Conservation (phyloP, 2,329 filamentous ascomycete species). For the Trichoderma afroharzianum region DNA sequence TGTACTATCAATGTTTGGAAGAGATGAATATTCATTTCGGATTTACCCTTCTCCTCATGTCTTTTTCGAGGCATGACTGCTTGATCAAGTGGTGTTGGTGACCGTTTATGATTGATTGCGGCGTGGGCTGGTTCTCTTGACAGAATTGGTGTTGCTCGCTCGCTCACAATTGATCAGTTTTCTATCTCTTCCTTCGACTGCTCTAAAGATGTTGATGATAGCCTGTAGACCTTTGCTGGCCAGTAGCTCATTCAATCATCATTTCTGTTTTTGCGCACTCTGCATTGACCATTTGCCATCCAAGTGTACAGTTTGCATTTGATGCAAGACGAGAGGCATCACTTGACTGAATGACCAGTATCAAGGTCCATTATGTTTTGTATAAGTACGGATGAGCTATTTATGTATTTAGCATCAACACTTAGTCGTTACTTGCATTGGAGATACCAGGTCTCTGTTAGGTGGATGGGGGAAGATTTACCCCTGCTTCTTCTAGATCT, state of each 20-base stretch:
- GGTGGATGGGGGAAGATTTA: fast-evolving
- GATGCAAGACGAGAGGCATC: background rate
- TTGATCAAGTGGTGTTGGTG: background rate
- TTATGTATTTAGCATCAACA: background rate
- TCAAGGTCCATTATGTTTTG: background rate
- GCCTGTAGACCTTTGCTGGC: background rate
- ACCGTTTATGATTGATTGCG: background rate
- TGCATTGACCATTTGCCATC: background rate
- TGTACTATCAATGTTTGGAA: background rate
- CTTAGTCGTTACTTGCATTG: background rate
- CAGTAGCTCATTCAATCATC: background rate
- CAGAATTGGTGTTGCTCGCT: background rate
- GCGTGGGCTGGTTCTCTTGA: background rate
- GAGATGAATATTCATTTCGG: background rate
- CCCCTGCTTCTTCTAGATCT: background rate
- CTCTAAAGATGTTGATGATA: background rate
- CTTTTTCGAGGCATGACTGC: background rate
- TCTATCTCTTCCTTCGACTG: background rate
- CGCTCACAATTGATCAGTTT: background rate
- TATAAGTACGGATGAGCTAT: fast-evolving
- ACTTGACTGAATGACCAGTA: background rate
- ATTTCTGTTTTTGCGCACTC: background rate
- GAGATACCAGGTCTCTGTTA: background rate
- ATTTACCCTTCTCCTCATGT: background rate
- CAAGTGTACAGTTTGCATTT: background rate